These are phyloP conservation scores for Phyllostachys edulis DNA, from an alignment of 176 grass and related monocot species.

Conservation along the genomic window DNA sequence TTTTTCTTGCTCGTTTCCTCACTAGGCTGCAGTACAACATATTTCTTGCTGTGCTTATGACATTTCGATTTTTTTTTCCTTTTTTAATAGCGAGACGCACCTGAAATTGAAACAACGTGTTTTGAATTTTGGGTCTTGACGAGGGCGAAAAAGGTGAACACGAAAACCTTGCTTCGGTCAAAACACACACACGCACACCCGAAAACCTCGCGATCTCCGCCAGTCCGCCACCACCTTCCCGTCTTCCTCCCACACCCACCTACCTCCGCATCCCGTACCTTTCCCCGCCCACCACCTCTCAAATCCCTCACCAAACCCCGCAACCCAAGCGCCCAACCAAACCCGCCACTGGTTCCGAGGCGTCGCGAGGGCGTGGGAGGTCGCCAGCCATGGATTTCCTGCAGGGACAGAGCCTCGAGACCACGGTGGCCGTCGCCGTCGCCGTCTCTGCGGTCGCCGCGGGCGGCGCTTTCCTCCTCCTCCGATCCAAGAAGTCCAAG, in stretches of 20 bases:
- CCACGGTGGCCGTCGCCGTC: constrained; percentile 56
- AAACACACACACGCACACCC: too few species aligned
- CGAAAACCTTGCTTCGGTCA: too few species aligned
- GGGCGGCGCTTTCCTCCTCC: constrained; percentile 64
- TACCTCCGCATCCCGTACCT: background rate
- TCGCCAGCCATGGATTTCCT: constrained; percentile 50
- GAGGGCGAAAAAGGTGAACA: too few species aligned
- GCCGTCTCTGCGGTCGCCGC: constrained; percentile 65
- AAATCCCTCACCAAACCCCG: constrained; percentile 19
- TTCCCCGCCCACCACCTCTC: background rate
- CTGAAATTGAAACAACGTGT: too few species aligned
- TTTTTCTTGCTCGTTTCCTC: too few species aligned
- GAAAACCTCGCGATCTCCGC: too few species aligned
- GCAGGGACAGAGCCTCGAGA: constrained; percentile 40
- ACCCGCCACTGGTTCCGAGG: background rate
- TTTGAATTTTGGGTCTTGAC: too few species aligned
- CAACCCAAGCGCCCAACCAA: background rate
- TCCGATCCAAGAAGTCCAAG: constrained; percentile 60
- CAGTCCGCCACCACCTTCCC: background rate
- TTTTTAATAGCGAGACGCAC: too few species aligned
- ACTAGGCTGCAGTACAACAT: too few species aligned
- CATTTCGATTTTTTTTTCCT: too few species aligned
- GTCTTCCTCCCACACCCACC: background rate
- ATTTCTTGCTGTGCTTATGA: too few species aligned
- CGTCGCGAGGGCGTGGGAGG: background rate